Conservation (phyloP, 2,329 filamentous ascomycete species). For the Diaporthe helianthi region DNA sequence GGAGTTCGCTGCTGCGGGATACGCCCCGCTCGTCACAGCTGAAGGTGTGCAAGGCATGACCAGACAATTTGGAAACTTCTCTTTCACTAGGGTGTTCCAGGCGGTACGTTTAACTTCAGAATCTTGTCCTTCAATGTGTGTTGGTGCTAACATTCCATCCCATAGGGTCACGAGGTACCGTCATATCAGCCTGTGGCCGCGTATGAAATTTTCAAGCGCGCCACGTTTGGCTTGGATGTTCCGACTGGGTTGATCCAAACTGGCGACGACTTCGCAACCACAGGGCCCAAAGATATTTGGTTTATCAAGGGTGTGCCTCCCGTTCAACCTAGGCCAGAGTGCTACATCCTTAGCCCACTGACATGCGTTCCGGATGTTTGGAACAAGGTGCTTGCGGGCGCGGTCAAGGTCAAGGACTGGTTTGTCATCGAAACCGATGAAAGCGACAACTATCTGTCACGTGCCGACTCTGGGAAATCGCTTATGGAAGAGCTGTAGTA, state of each 20-base stretch:
- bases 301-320: slow-evolving; percentile 32
- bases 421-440: slow-evolving; percentile 34
- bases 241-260: slow-evolving; percentile 32
- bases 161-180: slow-evolving; percentile 60
- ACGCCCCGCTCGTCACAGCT: slow-evolving; percentile 67
- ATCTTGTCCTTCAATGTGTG: rapidly evolving
- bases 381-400: slow-evolving; percentile 33
- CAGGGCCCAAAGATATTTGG: slow-evolving; percentile 33
- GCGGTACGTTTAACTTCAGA: slow-evolving; percentile 40
- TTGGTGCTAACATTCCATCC: background rate
- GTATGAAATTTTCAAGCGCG: slow-evolving; percentile 58
- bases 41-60: slow-evolving; percentile 66
- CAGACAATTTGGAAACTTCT: slow-evolving; percentile 71
- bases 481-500: background rate
- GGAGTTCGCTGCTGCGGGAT: slow-evolving; percentile 62
- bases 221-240: slow-evolving; percentile 37
- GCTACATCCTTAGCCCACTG: slow-evolving; percentile 36
- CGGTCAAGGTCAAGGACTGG: slow-evolving; percentile 36
- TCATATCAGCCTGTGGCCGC: slow-evolving; percentile 56
- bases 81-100: slow-evolving; percentile 64
- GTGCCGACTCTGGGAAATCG: background rate
- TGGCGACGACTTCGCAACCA: slow-evolving; percentile 25
- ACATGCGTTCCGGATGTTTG: slow-evolving; percentile 36
- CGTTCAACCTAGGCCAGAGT: slow-evolving; percentile 31
- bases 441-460: background rate